Conservation (phyloP, 192 early-diverging fungal species). For the Coemansia sp. region DNA sequence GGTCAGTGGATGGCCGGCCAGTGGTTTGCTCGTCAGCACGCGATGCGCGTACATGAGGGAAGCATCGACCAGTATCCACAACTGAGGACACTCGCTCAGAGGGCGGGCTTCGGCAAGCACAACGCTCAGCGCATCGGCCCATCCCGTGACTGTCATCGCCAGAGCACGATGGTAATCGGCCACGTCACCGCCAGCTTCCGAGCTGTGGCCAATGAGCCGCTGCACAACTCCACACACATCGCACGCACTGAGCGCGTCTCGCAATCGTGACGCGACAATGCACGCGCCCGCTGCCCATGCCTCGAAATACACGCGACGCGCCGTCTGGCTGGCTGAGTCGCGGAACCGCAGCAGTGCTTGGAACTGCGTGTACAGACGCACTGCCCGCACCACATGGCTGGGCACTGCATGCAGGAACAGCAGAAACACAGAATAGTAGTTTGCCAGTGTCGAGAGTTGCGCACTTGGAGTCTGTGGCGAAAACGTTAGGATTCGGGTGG, state of each 20-base stretch:
- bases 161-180: conserved; percentile 33
- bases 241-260: conserved; percentile 9
- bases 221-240: conserved; percentile 5
- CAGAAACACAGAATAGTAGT: conserved; percentile 52
- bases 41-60: conserved; percentile 42
- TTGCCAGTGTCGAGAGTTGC: conserved; percentile 43
- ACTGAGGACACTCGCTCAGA: background rate
- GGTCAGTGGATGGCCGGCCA: conserved; percentile 24
- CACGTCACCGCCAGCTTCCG: background rate
- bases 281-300: conserved; percentile 47
- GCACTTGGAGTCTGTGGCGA: conserved; percentile 10
- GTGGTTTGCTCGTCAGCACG: conserved; percentile 30
- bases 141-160: conserved; percentile 22
- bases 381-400: conserved; percentile 35
- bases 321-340: conserved; percentile 36
- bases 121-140: conserved; percentile 30
- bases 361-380: conserved; percentile 41
- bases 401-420: conserved; percentile 55
- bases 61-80: conserved; percentile 36
- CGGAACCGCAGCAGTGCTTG: conserved; percentile 47
- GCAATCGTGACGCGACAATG: conserved; percentile 23
- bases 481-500: conserved; percentile 50
- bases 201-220: conserved; percentile 6
- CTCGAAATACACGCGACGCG: conserved; percentile 53
- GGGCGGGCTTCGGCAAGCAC: conserved; percentile 4